Evolutionary conservation across 1,284 basidiomycete genomes (phyloP).

Genomic region (Cerioporus squamosus): DNA sequence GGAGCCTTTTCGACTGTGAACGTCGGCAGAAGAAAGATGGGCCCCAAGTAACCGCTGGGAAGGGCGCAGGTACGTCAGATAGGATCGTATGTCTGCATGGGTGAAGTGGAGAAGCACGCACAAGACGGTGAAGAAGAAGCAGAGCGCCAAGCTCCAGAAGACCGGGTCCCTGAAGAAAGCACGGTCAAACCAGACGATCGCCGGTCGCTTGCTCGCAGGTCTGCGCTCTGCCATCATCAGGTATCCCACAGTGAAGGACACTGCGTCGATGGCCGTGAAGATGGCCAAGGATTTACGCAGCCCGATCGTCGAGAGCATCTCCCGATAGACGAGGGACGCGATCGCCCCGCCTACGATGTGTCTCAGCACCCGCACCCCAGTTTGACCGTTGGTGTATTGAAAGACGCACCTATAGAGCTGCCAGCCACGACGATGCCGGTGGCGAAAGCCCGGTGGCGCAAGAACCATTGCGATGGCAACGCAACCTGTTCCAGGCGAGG

Average conservation of each 20-base stretch:
- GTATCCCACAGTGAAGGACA: slow-evolving; percentile 18
- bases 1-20: slow-evolving; percentile 23
- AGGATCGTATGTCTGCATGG: too few relatives aligned
- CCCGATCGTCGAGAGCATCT: slow-evolving; percentile 19
- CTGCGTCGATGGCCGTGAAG: slow-evolving; percentile 19
- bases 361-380: not conserved
- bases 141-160: slow-evolving; percentile 23
- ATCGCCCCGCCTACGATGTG: slow-evolving; percentile 16
- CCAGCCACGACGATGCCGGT: slow-evolving; percentile 26
- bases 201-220: slow-evolving; percentile 7
- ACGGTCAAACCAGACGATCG: slow-evolving; percentile 24
- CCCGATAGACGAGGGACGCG: slow-evolving; percentile 16
- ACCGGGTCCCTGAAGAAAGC: slow-evolving; percentile 25
- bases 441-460: slow-evolving; percentile 18
- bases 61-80: not conserved
- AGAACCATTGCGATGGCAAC: slow-evolving; percentile 28
- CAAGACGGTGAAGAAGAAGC: slow-evolving; percentile 26
- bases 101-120: not conserved
- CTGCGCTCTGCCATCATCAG: slow-evolving; percentile 24
- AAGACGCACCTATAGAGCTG: slow-evolving; percentile 20
- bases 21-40: slow-evolving; percentile 25
- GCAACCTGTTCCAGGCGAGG: slow-evolving; percentile 13
- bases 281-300: slow-evolving; percentile 25
- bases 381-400: too few relatives aligned
- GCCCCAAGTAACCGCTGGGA: slow-evolving; percentile 22